phyloP scores from a whole-genome alignment of 306 rosid species.

The Phaseolus lunatus region DNA sequence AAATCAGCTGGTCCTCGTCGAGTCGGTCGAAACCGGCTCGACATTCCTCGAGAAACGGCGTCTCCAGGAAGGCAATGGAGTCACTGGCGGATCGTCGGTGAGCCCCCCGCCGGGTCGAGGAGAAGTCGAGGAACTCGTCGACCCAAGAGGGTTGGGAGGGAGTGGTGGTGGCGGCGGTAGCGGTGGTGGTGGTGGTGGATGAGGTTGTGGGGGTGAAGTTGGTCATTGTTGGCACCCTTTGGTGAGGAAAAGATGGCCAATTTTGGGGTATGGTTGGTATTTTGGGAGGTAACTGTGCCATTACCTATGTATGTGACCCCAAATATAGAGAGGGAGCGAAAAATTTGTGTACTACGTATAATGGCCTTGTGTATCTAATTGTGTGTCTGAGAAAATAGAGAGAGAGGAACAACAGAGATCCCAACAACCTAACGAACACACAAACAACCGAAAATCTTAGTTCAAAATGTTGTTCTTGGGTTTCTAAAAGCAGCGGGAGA shows the following conservation, averaged over 20 bases:
- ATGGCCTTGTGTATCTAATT: slow-evolving; percentile 30
- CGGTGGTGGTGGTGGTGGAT: neutral
- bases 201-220: slow-evolving; percentile 36
- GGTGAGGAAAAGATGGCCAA: slow-evolving; percentile 69
- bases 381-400: slow-evolving; percentile 29
- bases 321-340: slow-evolving; percentile 39
- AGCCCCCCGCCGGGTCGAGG: slow-evolving; percentile 68
- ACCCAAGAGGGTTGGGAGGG: slow-evolving; percentile 58
- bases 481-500: slow-evolving; percentile 45
- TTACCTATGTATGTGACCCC: slow-evolving; percentile 42
- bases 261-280: slow-evolving; percentile 81
- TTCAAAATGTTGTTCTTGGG: slow-evolving; percentile 50
- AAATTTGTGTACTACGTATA: slow-evolving; percentile 33
- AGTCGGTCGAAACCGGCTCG: slow-evolving; percentile 63
- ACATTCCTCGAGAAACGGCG: slow-evolving; percentile 67
- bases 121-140: slow-evolving; percentile 91
- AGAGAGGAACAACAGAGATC: slow-evolving; percentile 30
- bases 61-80: slow-evolving; percentile 78
- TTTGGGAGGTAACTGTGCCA: slow-evolving; percentile 99
- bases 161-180: neutral
- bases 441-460: slow-evolving; percentile 51
- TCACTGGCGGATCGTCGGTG: slow-evolving; percentile 88
- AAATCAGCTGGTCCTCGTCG: slow-evolving; percentile 88
- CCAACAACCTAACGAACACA: slow-evolving; percentile 54
- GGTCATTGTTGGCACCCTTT: slow-evolving; percentile 54